phyloP scores from a whole-genome alignment of 768 basidiomycete species.

The Mycena vitilis region DNA sequence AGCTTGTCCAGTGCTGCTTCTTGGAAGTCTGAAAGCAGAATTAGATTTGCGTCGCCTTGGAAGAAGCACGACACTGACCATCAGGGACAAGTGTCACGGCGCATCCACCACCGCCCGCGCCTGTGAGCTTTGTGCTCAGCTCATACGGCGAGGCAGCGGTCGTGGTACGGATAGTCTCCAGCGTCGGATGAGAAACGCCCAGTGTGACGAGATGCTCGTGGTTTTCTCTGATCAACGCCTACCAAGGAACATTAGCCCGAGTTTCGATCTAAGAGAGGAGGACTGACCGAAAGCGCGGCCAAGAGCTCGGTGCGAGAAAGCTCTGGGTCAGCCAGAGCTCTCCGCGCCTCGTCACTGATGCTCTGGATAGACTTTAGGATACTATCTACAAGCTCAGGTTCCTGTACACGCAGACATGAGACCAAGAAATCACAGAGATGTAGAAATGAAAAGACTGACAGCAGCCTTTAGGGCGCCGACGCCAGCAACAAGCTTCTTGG shows the following conservation, averaged over 20 bases:
- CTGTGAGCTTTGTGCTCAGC: slow-evolving; percentile 94
- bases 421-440: slow-evolving; percentile 23
- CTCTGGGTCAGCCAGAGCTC: slow-evolving; percentile 78
- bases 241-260: slow-evolving; percentile 33
- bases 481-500: slow-evolving; percentile 93
- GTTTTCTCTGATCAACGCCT: slow-evolving; percentile 91
- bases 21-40: slow-evolving; percentile 71
- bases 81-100: slow-evolving; percentile 96
- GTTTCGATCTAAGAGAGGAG: slow-evolving; percentile 7
- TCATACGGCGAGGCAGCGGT: slow-evolving; percentile 72
- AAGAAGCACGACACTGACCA: slow-evolving; percentile 60
- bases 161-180: slow-evolving; percentile 84
- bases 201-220: slow-evolving; percentile 86
- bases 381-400: slow-evolving; percentile 86
- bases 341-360: slow-evolving; percentile 86
- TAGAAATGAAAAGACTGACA: slow-evolving; percentile 50
- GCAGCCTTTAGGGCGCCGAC: slow-evolving; percentile 78
- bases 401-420: slow-evolving; percentile 46
- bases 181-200: slow-evolving; percentile 89
- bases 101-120: slow-evolving; percentile 98
- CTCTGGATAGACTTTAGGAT: slow-evolving; percentile 85
- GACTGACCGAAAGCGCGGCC: slow-evolving; percentile 75
- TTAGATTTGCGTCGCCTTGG: slow-evolving; percentile 13
- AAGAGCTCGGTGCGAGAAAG: slow-evolving; percentile 75
- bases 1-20: slow-evolving; percentile 68